Evolutionary conservation across 2,329 filamentous ascomycete genomes (phyloP).

Genomic region (Penicillium corylophilum): DNA sequence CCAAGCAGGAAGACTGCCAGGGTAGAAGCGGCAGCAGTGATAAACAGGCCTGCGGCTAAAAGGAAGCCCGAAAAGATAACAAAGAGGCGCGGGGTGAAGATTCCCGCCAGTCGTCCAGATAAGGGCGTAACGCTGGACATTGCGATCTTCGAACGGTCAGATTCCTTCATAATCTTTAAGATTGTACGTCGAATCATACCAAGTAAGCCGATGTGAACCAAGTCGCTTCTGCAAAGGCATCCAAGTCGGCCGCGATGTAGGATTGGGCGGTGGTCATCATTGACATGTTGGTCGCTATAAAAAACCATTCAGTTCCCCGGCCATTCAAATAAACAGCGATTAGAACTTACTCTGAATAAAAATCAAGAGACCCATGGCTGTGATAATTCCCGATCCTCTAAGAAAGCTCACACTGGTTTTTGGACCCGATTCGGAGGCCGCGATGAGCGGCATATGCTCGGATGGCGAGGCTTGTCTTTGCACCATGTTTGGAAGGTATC

Average conservation of each 20-base stretch:
- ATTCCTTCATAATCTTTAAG: neutral
- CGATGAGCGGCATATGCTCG: constrained; percentile 18
- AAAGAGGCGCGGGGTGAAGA: constrained; percentile 69
- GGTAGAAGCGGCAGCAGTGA: constrained; percentile 61
- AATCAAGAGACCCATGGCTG: constrained; percentile 27
- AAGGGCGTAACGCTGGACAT: constrained; percentile 64
- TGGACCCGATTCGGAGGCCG: constrained; percentile 3
- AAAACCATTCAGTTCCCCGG: constrained; percentile 1
- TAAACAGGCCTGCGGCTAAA: constrained; percentile 61
- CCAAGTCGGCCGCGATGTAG: constrained; percentile 69
- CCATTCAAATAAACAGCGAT: neutral
- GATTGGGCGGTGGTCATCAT: constrained; percentile 80
- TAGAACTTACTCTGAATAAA: constrained; percentile 24
- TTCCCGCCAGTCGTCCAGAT: constrained; percentile 67
- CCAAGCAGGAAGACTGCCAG: constrained; percentile 67
- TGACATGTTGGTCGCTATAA: constrained; percentile 66
- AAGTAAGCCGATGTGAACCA: constrained; percentile 83
- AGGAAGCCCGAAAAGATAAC: constrained; percentile 61
- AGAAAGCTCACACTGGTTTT: constrained; percentile 2
- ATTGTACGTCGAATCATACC: constrained; percentile 29
- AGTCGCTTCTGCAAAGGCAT: constrained; percentile 69
- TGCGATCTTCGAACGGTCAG: constrained; percentile 48
- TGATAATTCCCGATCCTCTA: constrained; percentile 15
- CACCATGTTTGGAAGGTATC: constrained; percentile 5
- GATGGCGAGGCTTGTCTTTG: constrained; percentile 8